A percentile compares a stretch with the other conserved stretches of the same genome.
Conservation (phyloP, 1,284 basidiomycete genomes). For the Omphalotus olearius region DNA sequence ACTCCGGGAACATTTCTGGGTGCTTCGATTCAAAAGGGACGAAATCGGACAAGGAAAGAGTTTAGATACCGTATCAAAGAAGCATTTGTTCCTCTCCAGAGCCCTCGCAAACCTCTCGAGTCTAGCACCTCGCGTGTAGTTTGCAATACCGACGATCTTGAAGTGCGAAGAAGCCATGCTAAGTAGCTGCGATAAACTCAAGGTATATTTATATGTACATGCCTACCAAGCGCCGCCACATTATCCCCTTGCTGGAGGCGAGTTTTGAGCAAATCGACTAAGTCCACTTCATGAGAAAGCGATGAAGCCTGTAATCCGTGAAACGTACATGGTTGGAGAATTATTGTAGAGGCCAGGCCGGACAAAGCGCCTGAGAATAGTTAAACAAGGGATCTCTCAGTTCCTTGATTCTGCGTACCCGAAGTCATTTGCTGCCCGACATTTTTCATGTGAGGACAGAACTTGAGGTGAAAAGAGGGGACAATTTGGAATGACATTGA, state of each 20-base stretch:
- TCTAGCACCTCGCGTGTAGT: constrained; percentile 59
- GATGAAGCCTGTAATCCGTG: constrained; percentile 7
- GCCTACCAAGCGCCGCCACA: constrained; percentile 18
- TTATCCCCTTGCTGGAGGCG: constrained; percentile 77
- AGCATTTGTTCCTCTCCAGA: constrained; percentile 86
- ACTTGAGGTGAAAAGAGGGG: not conserved
- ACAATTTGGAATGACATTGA: too few relatives aligned
- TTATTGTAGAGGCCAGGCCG: constrained; percentile 68
- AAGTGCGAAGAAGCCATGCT: constrained; percentile 9
- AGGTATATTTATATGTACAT: constrained; percentile 7
- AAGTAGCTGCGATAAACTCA: not conserved
- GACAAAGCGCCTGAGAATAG: constrained; percentile 58
- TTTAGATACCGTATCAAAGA: constrained; percentile 65
- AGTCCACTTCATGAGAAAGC: not conserved
- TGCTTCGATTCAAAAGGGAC: not conserved
- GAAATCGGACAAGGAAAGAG: not conserved
- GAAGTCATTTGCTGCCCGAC: constrained; percentile 70
- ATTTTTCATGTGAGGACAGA: constrained; percentile 48
- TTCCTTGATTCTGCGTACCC: constrained; percentile 35
- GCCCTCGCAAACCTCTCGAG: constrained; percentile 58
- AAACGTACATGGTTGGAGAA: constrained; percentile 71
- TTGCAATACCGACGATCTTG: constrained; percentile 41
- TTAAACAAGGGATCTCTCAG: constrained; percentile 1
- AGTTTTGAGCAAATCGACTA: constrained; percentile 87
- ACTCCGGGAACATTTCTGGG: constrained; percentile 89